Evolutionary conservation across 192 early-diverging fungal genomes (phyloP), one percentile per base, ranked within the genome.

Genomic region (Paraglomus brasilianum): DNA sequence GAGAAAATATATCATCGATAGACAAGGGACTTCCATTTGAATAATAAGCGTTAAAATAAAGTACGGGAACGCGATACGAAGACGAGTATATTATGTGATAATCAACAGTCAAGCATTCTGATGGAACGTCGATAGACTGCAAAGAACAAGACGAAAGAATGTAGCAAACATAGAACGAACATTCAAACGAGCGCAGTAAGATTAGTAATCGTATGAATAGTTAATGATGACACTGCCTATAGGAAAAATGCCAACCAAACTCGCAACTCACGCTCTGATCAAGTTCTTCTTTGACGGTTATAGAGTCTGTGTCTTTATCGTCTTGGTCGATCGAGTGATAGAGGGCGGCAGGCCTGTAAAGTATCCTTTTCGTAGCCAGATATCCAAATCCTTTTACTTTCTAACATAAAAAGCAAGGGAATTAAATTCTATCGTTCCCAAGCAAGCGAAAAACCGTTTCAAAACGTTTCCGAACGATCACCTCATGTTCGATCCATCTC

Each of bases 41-140:
- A 21, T 72, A 72, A 66, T 69, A 85, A 7, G 84, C 79, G 46
- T 82, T 81, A 38, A 88, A 85, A 65, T 84, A 87, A 7, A 88
- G 79, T 0, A 86, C 84, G 0, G 87, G 87, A 13, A 85, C 81
- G 36, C 77, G 76, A 69, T 85, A 88, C 30, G 78, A 78, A n/a
- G 79, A 38, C 9, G 84, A 86, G 65, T 83, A 88, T 7, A 87
- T 72, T 5, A 88, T 79, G 73, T 88, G 87, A 56, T 85, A 81
- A 51, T 82, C 78, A 0, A 82, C 63, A 17, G 70, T 71, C 11
- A 82, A 17, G 41, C 60, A 74, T 13, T 74, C 70, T 1, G 17
- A 30, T 30, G 30, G 30, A 3, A 30, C 53, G 7, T 36, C 41
- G 9, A 43, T 19, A 5, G 11, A 22, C 38, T 1, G 40, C 7